These are phyloP conservation scores for Exophiala sp. DNA, from an alignment of 2,329 filamentous ascomycete species.

Conservation along the genomic window DNA sequence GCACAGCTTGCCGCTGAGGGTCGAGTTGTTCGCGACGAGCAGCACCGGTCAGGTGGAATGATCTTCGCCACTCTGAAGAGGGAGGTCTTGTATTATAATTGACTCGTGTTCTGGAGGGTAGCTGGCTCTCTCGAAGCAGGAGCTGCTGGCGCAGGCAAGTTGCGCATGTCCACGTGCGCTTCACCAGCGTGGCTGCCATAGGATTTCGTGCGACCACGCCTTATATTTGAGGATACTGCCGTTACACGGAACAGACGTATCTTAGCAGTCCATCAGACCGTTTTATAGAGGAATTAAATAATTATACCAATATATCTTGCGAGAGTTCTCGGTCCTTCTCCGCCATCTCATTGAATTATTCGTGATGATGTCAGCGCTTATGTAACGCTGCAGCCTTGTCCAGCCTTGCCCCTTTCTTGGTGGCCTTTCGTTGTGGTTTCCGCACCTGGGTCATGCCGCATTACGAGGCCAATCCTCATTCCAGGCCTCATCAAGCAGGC, in stretches of 20 bases:
- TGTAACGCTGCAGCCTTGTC: neutral
- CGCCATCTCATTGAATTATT: neutral
- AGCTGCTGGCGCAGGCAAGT: conserved; percentile 11
- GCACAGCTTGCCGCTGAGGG: conserved; percentile 36
- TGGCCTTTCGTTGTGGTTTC: neutral
- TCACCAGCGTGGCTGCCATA: neutral
- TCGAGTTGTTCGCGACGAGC: conserved; percentile 1
- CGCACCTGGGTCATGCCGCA: neutral
- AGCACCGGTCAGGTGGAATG: neutral
- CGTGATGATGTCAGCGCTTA: conserved; percentile 1
- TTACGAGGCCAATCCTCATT: neutral
- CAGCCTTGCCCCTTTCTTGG: neutral
- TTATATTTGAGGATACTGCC: neutral
- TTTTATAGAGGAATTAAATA: conserved; percentile 8
- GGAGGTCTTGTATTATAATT: neutral
- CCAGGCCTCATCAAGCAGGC: conserved; percentile 45
- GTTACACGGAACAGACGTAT: no score
- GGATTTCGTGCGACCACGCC: conserved; percentile 1
- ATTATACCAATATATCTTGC: neutral
- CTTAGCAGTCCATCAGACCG: no score
- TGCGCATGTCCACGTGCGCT: conserved; percentile 7
- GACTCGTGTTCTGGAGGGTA: neutral
- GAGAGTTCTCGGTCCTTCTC: neutral
- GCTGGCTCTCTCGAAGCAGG: neutral
- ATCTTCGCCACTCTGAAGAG: neutral